Percentiles rank a stretch among this genome's conserved stretches.
Conservation (phyloP, 495 filamentous ascomycete genomes). For the Pseudotulostoma volvatum region DNA sequence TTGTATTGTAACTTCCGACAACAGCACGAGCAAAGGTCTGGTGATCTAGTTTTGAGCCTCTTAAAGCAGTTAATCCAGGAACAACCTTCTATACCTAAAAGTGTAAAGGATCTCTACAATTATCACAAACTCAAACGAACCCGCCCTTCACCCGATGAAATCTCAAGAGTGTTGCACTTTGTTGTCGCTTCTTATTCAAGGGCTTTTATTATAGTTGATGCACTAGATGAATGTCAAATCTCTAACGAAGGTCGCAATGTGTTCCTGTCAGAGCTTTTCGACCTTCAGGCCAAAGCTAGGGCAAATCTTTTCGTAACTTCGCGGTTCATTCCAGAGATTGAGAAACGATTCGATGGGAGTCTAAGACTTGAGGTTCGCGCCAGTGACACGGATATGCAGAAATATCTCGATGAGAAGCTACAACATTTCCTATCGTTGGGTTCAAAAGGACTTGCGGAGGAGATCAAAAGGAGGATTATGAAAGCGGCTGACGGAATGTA, state of each 20-base stretch:
- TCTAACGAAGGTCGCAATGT: neutral
- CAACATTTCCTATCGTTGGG: conserved; percentile 9
- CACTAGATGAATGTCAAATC: conserved; percentile 27
- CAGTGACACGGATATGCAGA: no score
- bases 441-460: conserved; percentile 4
- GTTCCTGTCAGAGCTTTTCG: conserved; percentile 6
- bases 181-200: conserved; percentile 11
- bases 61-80: conserved; percentile 18
- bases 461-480: conserved; percentile 15
- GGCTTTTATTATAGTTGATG: conserved; percentile 19
- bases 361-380: no score
- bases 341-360: conserved; percentile 2
- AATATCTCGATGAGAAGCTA: conserved; percentile 11
- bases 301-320: conserved; percentile 20
- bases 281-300: conserved; percentile 8
- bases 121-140: conserved; percentile 5
- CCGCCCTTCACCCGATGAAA: no score
- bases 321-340: conserved; percentile 7
- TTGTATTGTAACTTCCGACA: no score
- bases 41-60: conserved; percentile 5
- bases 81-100: no score
- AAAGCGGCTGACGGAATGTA: no score
- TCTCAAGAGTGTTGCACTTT: conserved; percentile 11
- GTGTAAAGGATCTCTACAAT: conserved; percentile 2
- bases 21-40: conserved; percentile 4